Conservation (phyloP, 192 early-diverging fungal genomes). For the Coemansia sp. region DNA sequence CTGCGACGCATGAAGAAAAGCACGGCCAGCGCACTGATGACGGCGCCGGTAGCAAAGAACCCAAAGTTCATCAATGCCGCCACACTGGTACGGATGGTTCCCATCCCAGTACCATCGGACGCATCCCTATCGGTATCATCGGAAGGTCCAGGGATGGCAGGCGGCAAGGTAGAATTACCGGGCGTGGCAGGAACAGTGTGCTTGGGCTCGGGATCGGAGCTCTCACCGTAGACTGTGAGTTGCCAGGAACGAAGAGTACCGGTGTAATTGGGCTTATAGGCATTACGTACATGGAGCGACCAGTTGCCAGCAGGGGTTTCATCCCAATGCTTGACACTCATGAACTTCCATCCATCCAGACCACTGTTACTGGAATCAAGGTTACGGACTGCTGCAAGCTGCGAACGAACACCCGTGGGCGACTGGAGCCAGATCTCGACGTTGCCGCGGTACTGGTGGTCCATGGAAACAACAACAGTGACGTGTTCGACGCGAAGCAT, state of each 20-base stretch:
- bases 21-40: conserved; percentile 32
- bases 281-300: conserved; percentile 71
- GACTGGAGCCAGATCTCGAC: conserved; percentile 79
- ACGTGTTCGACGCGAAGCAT: conserved; percentile 79
- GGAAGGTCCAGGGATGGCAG: not conserved
- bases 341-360: conserved; percentile 87
- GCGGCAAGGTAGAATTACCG: not conserved
- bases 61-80: conserved; percentile 16
- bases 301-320: conserved; percentile 85
- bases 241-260: conserved; percentile 69
- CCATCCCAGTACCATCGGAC: not conserved
- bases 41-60: conserved; percentile 30
- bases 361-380: conserved; percentile 69
- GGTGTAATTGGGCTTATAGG: conserved; percentile 49
- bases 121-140: not conserved
- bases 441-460: conserved; percentile 82
- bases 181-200: conserved; percentile 11
- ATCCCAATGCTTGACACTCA: conserved; percentile 97
- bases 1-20: conserved; percentile 38
- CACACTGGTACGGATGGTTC: conserved; percentile 14
- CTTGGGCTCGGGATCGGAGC: conserved; percentile 36
- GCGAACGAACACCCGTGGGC: conserved; percentile 65
- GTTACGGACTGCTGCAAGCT: conserved; percentile 65
- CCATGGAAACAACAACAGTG: conserved; percentile 80
- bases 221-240: conserved; percentile 69